Base-by-base conservation (phyloP, 306 rosid species). In the Spatholobus suberectus region DNA sequence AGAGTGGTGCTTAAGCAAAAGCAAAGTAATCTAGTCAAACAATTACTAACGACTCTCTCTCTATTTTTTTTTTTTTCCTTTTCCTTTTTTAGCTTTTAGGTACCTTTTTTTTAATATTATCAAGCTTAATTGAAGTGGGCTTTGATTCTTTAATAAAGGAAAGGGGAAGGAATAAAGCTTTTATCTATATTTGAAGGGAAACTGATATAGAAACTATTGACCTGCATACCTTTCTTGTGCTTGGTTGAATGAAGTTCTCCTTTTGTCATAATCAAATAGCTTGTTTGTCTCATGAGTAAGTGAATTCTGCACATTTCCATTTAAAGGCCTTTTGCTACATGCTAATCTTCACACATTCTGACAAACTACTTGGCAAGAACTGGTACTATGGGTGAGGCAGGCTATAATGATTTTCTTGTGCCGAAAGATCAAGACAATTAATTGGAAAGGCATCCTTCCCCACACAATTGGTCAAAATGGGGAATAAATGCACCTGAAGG, bases 1-100 rank as follows among this genome's bases (percentile, higher is more conserved):
- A 21, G 71, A 32, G 43, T 86, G 80, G 88, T 86, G 76, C 88
- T 58, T 77, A 68, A 77, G 72, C 79, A 4, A 37, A 65, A 82
- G 86, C 79, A n/a, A 40, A 77, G 66, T 43, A 37, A 54, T 58
- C 77, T 38, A 73, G 62, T 73, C 52, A 79, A 66, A 65, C 92
- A 75, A 74, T n/a, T n/a, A n/a, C n/a, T n/a, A n/a, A n/a, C n/a
- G n/a, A n/a, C 5, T 62, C 34, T 8, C 51, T 12, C 3, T 44
- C 51, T 44, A 5, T 44, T 11, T 4, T 37, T 18, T 68, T 70
- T 55, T 32, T 68, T 14, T 38, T 8, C 1, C 8, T 18, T 11
- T 0, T 21, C n/a, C 1, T 0, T 23, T 3, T 17, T 65, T 37
- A 14, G 4, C 3, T 49, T 68, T 59, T 66, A 3, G 27, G 34